Evolutionary conservation across 1,284 basidiomycete genomes (phyloP), one percentile per base, ranked within the genome.

Genomic region (Sporisorium sorghi): DNA sequence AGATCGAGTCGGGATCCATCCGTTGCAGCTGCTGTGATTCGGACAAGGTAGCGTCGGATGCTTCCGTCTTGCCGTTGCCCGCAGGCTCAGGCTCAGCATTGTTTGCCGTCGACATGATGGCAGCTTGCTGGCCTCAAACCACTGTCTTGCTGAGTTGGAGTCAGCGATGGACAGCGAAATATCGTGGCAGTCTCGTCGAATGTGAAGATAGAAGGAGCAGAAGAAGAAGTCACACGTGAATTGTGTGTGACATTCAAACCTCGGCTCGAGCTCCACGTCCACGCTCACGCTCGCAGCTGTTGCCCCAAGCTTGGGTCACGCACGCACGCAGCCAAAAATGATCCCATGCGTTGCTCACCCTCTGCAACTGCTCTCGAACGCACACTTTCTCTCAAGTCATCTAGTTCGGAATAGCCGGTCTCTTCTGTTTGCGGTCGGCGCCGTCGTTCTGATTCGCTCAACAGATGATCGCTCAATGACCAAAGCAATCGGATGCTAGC

Each of bases 1-100:
- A 50, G 43, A 81, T 79, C 14, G 76, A 64, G 24, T 81, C 78
- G 2, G 79, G 79, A 58, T 79, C 69, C 46, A 66, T 58, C 35
- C 78, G 58, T 24, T 58, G 59, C 28, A 80, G 47, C 33, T 70
- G 50, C 33, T 70, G 60, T 14, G 72, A 64, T 19, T 75, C 68
- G 37, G 65, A 40, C 0, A 63, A 40, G 43, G 46, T 19, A 30
- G 43, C 35, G 28, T 58, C 57, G 35, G 56, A 23, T 6, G 37
- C 32, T 14, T 42, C 50, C 19, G 62, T 17, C 32, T 53, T 42
- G 49, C 26, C 28, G 46, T 28, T 43, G 12, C 52, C 49, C 10
- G 50, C 28, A 30, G 47, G 53, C 33, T 44, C 26, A 28, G 61
- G 53, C 52, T 70, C 57, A 23, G 57, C 43, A 37, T 52, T 54